A percentile compares a stretch with the other conserved stretches of the same genome.
Conservation (phyloP, 2,329 filamentous ascomycete genomes). For the Talaromyces sp. region DNA sequence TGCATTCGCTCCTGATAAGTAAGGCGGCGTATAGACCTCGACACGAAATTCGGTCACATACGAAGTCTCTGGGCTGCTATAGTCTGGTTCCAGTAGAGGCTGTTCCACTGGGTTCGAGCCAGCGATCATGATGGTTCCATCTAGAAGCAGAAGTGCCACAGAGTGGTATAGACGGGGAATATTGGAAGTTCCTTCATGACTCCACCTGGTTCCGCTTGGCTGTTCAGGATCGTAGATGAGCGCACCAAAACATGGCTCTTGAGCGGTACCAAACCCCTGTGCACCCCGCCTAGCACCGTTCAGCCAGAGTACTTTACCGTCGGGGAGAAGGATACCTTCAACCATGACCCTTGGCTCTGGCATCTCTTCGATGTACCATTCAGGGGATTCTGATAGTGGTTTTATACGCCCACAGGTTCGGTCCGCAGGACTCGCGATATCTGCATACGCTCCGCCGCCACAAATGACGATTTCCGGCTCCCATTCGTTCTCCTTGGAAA, state of each 20-base stretch:
- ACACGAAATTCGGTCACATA: slow-evolving; percentile 61
- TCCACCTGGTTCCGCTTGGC: slow-evolving; percentile 51
- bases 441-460: slow-evolving; percentile 59
- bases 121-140: slow-evolving; percentile 58
- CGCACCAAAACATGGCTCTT: slow-evolving; percentile 53
- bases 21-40: slow-evolving; percentile 61
- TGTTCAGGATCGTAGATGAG: slow-evolving; percentile 58
- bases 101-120: slow-evolving; percentile 61
- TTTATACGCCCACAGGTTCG: slow-evolving; percentile 56
- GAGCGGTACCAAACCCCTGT: slow-evolving; percentile 59
- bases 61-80: slow-evolving; percentile 40
- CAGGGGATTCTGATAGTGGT: slow-evolving; percentile 48
- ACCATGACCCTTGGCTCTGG: slow-evolving; percentile 59
- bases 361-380: slow-evolving; percentile 59
- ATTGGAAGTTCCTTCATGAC: slow-evolving; percentile 38
- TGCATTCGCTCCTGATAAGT: slow-evolving; percentile 53
- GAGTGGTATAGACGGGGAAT: slow-evolving; percentile 59
- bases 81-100: slow-evolving; percentile 48
- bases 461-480: slow-evolving; percentile 56
- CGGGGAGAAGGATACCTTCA: slow-evolving; percentile 57
- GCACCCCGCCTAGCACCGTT: slow-evolving; percentile 58
- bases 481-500: slow-evolving; percentile 53
- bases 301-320: slow-evolving; percentile 59
- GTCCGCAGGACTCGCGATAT: slow-evolving; percentile 58
- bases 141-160: slow-evolving; percentile 57